Evolutionary conservation across 1,284 basidiomycete genomes (phyloP).

Genomic region (Ustilago vetiveriae): DNA sequence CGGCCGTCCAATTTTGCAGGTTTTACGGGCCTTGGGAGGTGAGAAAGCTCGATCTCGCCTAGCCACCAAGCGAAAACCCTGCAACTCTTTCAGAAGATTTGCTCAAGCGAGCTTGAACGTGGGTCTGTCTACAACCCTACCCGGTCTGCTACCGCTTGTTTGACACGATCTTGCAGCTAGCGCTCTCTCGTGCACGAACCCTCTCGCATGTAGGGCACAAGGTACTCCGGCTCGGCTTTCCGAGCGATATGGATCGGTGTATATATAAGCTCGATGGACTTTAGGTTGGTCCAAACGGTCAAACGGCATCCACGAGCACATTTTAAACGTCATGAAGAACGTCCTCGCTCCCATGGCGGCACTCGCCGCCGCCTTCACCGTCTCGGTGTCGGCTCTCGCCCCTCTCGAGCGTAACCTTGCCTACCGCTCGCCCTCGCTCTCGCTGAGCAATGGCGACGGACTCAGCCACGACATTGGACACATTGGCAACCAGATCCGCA

Average conservation of each 20-base stretch:
- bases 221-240: not conserved
- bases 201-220: too few relatives aligned
- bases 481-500: constrained; percentile 32
- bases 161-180: too few relatives aligned
- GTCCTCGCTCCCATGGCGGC: constrained; percentile 23
- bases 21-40: not conserved
- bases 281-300: too few relatives aligned
- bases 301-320: too few relatives aligned
- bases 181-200: too few relatives aligned
- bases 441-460: constrained; percentile 31
- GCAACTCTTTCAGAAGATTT: constrained; percentile 3
- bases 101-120: constrained; percentile 3
- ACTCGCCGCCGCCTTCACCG: constrained; percentile 26
- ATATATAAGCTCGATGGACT: too few relatives aligned
- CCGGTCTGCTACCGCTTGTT: too few relatives aligned
- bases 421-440: constrained; percentile 51
- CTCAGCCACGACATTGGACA: constrained; percentile 46
- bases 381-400: constrained; percentile 38
- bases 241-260: not conserved
- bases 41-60: not conserved
- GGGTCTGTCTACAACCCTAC: not conserved
- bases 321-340: constrained; percentile 32
- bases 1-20: not conserved
- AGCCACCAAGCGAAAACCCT: constrained; percentile 1
- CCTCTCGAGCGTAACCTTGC: constrained; percentile 54